Percentiles rank a stretch among this genome's conserved stretches.
Conservation (phyloP, 164 flowering plant genomes). For the Saururus chinensis region DNA sequence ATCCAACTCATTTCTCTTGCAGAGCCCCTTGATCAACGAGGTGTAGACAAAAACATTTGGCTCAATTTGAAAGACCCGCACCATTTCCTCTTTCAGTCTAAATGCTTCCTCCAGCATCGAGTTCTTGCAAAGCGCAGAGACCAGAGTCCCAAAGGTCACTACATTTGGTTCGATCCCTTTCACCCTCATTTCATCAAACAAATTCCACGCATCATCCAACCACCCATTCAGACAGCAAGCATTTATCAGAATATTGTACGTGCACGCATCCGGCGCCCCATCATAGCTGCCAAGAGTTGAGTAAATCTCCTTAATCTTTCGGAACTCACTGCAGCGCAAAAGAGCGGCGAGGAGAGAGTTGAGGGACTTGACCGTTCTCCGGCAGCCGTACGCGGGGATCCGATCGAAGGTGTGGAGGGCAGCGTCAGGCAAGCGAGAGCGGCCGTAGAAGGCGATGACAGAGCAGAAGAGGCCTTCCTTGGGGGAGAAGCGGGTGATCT, state of each 20-base stretch:
- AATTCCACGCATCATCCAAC: conserved; percentile 30
- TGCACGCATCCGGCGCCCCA: conserved; percentile 44
- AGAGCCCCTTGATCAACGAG: conserved; percentile 56
- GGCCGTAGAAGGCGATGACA: conserved; percentile 47
- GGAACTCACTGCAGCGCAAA: conserved; percentile 33
- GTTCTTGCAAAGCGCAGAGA: conserved; percentile 32
- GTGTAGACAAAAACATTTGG: conserved; percentile 38
- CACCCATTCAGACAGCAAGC: conserved; percentile 20
- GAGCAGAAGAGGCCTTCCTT: conserved; percentile 54
- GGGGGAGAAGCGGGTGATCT: conserved; percentile 27
- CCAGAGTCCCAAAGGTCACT: conserved; percentile 54
- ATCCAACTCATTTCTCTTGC: conserved; percentile 29
- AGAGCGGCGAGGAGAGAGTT: conserved; percentile 47
- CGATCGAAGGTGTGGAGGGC: conserved; percentile 42
- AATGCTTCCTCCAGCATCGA: conserved; percentile 41
- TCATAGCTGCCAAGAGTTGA: conserved; percentile 15
- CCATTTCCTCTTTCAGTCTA: conserved; percentile 48
- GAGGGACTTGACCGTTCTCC: conserved; percentile 42
- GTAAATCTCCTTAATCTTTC: conserved; percentile 30
- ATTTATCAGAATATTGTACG: conserved; percentile 64
- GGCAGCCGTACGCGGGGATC: conserved; percentile 45
- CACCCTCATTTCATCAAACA: conserved; percentile 61
- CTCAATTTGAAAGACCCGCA: conserved; percentile 18
- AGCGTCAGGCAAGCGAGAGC: conserved; percentile 27
- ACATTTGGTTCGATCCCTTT: conserved; percentile 37